Percentiles rank a stretch among this genome's conserved stretches.
phyloP scores from a whole-genome alignment of 2,329 filamentous ascomycete genomes.

The Phoma sp. region DNA sequence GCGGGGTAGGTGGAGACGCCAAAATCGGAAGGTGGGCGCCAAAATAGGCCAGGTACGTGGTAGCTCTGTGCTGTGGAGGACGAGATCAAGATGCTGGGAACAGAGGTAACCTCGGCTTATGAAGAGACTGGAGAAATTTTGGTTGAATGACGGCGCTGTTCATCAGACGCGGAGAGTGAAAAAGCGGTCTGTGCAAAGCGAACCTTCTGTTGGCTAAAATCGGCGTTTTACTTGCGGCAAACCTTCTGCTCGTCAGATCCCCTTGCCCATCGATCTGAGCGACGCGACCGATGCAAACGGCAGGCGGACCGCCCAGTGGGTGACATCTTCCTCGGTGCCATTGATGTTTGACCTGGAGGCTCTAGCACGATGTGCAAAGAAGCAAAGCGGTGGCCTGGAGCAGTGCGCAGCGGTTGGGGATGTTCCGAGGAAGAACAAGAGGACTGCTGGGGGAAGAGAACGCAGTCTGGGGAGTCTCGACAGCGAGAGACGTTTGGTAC shows the following conservation, averaged over 20 bases:
- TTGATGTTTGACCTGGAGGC: neutral
- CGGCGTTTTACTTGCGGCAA: constrained; percentile 14
- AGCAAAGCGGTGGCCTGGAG: neutral
- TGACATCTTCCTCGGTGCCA: neutral
- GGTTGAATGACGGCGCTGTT: constrained; percentile 15
- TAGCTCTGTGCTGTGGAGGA: constrained; percentile 8
- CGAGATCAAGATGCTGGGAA: neutral
- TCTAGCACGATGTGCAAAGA: neutral
- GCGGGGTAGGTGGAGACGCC: constrained; percentile 21
- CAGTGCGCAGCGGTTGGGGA: neutral
- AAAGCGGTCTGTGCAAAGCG: constrained; percentile 6
- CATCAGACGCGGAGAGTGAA: constrained; percentile 3
- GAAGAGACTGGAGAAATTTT: constrained; percentile 2
- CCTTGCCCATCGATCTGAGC: neutral
- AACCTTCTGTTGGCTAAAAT: constrained; percentile 11
- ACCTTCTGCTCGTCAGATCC: constrained; percentile 8
- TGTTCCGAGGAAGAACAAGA: neutral
- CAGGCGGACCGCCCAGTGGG: neutral
- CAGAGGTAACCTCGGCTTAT: constrained; percentile 13
- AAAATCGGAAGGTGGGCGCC: constrained; percentile 13
- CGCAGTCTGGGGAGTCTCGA: constrained; percentile 6
- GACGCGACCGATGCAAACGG: constrained; percentile 9
- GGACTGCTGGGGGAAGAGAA: neutral
- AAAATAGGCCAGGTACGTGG: constrained; percentile 5
- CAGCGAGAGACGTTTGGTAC: constrained; percentile 5